Conservation (phyloP, 2,329 filamentous ascomycete species). For the Fusarium nanum region DNA sequence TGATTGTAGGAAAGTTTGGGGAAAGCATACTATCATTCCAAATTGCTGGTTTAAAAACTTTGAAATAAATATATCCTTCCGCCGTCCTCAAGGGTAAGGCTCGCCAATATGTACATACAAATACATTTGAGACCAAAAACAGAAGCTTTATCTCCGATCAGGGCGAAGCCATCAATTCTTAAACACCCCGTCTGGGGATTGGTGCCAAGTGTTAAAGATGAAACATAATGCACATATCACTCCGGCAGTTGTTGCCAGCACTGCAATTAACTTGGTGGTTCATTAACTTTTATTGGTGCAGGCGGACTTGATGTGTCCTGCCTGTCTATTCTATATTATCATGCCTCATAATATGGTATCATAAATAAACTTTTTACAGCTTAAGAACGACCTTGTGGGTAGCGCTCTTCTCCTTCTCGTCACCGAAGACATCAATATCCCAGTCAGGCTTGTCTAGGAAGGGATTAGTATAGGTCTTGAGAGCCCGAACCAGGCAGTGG, state of each 20-base stretch:
- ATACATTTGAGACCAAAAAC: background rate
- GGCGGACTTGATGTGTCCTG: background rate
- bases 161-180: background rate
- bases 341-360: conserved; percentile 36
- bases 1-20: conserved; percentile 1
- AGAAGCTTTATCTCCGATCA: background rate
- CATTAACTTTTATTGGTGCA: conserved; percentile 27
- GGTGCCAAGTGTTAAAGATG: background rate
- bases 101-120: too few relatives aligned
- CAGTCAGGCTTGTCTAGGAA: conserved; percentile 62
- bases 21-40: conserved; percentile 12
- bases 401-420: conserved; percentile 64
- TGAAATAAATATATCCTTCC: background rate
- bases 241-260: background rate
- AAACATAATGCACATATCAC: conserved; percentile 1
- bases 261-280: background rate
- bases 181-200: conserved; percentile 8
- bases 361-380: conserved; percentile 33
- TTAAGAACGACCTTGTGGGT: conserved; percentile 59
- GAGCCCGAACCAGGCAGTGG: background rate
- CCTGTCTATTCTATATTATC: conserved; percentile 29
- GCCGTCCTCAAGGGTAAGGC: too few relatives aligned
- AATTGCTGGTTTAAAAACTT: conserved; percentile 18
- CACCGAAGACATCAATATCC: conserved; percentile 67
- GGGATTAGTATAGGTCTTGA: conserved; percentile 10